These are phyloP conservation scores for Salisapilia sapeloensis DNA, from an alignment of 352 stramenopile species.

Conservation along the genomic window DNA sequence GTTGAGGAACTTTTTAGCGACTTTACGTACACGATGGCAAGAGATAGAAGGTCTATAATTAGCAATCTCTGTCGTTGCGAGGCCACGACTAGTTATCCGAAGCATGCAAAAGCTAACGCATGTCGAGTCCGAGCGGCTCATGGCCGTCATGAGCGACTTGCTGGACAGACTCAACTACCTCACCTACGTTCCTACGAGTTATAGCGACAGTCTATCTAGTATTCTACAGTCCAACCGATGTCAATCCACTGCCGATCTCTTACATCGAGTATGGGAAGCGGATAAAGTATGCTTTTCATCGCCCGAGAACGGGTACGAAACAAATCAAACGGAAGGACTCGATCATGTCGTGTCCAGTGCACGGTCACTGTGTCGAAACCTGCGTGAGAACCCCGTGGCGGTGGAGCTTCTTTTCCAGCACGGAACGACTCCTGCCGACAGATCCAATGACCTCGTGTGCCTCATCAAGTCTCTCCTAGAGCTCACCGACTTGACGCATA, in stretches of 20 bases:
- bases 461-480: slow-evolving; percentile 64
- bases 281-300: too few relatives aligned
- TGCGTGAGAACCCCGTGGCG: slow-evolving; percentile 53
- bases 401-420: slow-evolving; percentile 65
- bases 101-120: slow-evolving; percentile 83
- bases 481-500: slow-evolving; percentile 63
- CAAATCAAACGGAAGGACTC: slow-evolving; percentile 40
- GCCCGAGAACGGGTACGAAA: too few relatives aligned
- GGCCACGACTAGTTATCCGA: too few relatives aligned
- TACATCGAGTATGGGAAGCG: slow-evolving; percentile 59
- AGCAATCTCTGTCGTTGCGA: too few relatives aligned
- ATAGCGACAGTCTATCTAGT: slow-evolving; percentile 27
- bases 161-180: slow-evolving; percentile 75
- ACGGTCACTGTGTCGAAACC: slow-evolving; percentile 41
- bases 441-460: slow-evolving; percentile 49
- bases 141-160: slow-evolving; percentile 74
- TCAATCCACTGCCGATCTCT: slow-evolving; percentile 29
- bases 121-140: slow-evolving; percentile 78
- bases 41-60: too few relatives aligned
- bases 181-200: slow-evolving; percentile 59
- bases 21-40: too few relatives aligned
- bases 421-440: slow-evolving; percentile 24
- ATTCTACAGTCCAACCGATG: slow-evolving; percentile 45
- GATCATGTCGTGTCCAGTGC: slow-evolving; percentile 59
- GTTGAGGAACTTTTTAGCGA: too few relatives aligned